A percentile compares a stretch with the other conserved stretches of the same genome.
phyloP scores from a whole-genome alignment of 768 basidiomycete genomes.

The Suillus hirtellus region DNA sequence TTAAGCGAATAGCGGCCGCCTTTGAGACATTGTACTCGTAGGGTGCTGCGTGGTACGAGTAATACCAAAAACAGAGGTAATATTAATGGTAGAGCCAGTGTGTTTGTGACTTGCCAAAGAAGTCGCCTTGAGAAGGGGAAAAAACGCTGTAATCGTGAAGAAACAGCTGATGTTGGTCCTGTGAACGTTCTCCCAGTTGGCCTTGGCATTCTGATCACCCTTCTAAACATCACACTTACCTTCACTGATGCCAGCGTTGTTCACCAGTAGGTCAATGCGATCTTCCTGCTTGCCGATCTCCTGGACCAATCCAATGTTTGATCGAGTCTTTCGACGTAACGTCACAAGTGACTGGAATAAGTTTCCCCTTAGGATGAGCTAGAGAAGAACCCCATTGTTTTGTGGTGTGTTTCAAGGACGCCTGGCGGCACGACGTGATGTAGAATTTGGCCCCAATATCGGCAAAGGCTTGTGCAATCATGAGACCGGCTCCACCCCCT shows the following conservation, averaged over 20 bases:
- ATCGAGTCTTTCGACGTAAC: constrained; percentile 26
- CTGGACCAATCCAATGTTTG: constrained; percentile 16
- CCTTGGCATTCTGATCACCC: constrained; percentile 28
- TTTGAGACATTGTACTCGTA: constrained; percentile 48
- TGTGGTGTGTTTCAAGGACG: constrained; percentile 29
- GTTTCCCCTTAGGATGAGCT: constrained; percentile 28
- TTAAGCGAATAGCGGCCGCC: constrained; percentile 36
- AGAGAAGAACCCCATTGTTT: constrained; percentile 26
- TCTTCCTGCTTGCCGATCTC: constrained; percentile 39
- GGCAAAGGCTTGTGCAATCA: no score
- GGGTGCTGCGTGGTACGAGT: constrained; percentile 40
- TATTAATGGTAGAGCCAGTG: constrained; percentile 42
- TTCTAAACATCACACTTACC: constrained; percentile 27
- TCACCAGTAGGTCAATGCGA: constrained; percentile 68
- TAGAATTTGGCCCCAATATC: no score
- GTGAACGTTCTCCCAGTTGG: constrained; percentile 32
- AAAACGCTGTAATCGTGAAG: constrained; percentile 46
- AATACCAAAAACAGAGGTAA: constrained; percentile 43
- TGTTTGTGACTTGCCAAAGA: constrained; percentile 25
- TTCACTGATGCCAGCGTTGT: constrained; percentile 63
- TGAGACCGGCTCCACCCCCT: constrained; percentile 62
- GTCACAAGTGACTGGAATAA: constrained; percentile 30
- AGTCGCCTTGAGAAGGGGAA: constrained; percentile 42
- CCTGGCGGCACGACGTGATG: constrained; percentile 23
- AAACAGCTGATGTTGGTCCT: constrained; percentile 31